Conservation (phyloP, 352 stramenopile species). For the Phytophthora kernoviae region DNA sequence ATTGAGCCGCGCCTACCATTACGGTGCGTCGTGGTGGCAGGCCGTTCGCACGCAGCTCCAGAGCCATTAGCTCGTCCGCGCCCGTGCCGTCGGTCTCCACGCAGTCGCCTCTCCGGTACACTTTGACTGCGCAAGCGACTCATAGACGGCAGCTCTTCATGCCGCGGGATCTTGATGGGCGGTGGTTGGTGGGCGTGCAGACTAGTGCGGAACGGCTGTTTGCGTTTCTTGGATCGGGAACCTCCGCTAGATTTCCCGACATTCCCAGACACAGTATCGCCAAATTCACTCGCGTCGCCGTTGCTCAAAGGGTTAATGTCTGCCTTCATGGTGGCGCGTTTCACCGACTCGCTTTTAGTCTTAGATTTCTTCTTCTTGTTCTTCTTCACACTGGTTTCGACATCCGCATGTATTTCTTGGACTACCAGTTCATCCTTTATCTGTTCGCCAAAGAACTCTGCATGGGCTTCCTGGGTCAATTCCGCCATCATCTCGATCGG, state of each 20-base stretch:
- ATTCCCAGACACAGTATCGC: background rate
- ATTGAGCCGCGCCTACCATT: slow-evolving; percentile 70
- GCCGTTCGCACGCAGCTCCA: slow-evolving; percentile 27
- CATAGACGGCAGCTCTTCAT: slow-evolving; percentile 42
- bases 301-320: background rate
- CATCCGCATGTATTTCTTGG: background rate
- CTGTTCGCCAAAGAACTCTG: background rate
- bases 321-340: background rate
- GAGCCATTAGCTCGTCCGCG: slow-evolving; percentile 19
- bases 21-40: slow-evolving; percentile 61
- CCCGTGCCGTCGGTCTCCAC: slow-evolving; percentile 23
- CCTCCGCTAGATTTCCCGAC: slow-evolving; percentile 8
- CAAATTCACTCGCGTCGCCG: background rate
- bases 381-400: slow-evolving; percentile 9
- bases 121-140: slow-evolving; percentile 48
- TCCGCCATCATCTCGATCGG: slow-evolving; percentile 25
- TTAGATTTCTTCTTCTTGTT: slow-evolving; percentile 30
- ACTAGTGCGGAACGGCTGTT: slow-evolving; percentile 21
- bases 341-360: slow-evolving; percentile 9
- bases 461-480: slow-evolving; percentile 1
- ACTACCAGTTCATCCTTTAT: slow-evolving; percentile 25
- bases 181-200: slow-evolving; percentile 41
- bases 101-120: slow-evolving; percentile 41
- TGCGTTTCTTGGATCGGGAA: slow-evolving; percentile 38
- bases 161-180: slow-evolving; percentile 70